Evolutionary conservation across 345 rosid genomes (phyloP).

Genomic region (Gossypium longicalyx): DNA sequence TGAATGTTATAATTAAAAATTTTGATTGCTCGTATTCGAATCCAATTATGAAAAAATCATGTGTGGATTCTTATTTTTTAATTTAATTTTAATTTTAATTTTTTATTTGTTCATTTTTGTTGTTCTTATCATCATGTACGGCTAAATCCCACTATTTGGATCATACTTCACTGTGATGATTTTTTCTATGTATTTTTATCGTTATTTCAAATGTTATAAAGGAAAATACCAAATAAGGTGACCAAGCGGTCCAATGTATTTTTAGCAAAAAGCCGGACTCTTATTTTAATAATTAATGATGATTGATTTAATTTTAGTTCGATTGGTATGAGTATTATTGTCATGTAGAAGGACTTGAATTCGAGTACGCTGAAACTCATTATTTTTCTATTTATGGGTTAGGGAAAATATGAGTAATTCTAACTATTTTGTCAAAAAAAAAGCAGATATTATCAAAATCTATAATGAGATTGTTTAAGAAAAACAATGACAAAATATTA

Average conservation of each 20-base stretch:
- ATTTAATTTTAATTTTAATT: too few relatives aligned
- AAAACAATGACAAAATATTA: too few relatives aligned
- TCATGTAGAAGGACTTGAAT: fast-evolving
- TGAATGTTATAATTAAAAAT: too few relatives aligned
- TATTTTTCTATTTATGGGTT: fast-evolving
- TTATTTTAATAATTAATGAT: too few relatives aligned
- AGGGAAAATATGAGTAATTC: too few relatives aligned
- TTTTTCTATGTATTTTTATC: background rate
- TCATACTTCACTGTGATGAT: background rate
- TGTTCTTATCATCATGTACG: background rate
- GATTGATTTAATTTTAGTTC: too few relatives aligned
- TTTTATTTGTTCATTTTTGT: background rate
- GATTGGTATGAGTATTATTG: fast-evolving
- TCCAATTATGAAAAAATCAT: too few relatives aligned
- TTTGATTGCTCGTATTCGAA: too few relatives aligned
- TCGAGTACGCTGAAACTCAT: fast-evolving
- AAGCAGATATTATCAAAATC: fast-evolving
- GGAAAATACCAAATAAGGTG: background rate
- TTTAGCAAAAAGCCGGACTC: too few relatives aligned
- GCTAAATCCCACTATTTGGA: background rate
- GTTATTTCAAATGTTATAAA: background rate
- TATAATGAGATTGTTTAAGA: too few relatives aligned
- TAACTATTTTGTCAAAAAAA: fast-evolving
- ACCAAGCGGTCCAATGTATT: background rate
- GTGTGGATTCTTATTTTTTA: too few relatives aligned